These are phyloP conservation scores for Maudiozyma barnettii DNA, from an alignment of 805 yeast species.

Conservation along the genomic window DNA sequence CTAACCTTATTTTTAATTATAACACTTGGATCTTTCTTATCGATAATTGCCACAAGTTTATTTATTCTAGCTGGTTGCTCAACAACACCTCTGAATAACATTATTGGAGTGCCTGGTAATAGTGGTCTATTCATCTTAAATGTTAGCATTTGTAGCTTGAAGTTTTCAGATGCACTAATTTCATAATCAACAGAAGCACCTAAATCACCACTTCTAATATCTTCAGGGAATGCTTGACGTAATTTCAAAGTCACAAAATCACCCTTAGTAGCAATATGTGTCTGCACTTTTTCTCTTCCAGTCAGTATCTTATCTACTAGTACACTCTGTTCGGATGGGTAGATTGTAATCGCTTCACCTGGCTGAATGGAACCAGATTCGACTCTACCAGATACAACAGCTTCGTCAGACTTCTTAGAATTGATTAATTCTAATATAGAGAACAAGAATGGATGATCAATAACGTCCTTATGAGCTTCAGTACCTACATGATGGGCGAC, in stretches of 20 bases:
- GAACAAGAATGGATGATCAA: conserved; percentile 42
- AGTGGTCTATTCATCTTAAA: conserved; percentile 67
- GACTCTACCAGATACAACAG: conserved; percentile 54
- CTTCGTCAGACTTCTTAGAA: conserved; percentile 38
- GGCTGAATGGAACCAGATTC: conserved; percentile 59
- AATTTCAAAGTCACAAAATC: conserved; percentile 42
- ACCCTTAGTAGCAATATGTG: conserved; percentile 40
- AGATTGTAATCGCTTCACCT: conserved; percentile 53
- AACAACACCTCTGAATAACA: conserved; percentile 66
- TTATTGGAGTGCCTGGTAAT: conserved; percentile 68
- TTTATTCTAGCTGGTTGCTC: conserved; percentile 60
- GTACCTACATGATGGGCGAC: conserved; percentile 14
- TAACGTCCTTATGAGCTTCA: conserved; percentile 16
- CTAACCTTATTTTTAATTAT: conserved; percentile 89
- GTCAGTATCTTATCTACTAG: conserved; percentile 31
- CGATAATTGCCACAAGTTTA: conserved; percentile 46
- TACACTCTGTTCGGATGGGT: conserved; percentile 39
- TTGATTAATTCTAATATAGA: conserved; percentile 55
- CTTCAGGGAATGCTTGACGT: conserved; percentile 30
- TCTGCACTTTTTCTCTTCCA: conserved; percentile 15
- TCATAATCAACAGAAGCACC: conserved; percentile 40
- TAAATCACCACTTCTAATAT: conserved; percentile 59
- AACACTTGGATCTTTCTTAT: conserved; percentile 72
- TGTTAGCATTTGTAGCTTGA: conserved; percentile 47
- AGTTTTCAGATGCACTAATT: conserved; percentile 39